Evolutionary conservation across 495 filamentous ascomycete genomes (phyloP).

Genomic region (Aspergillus haitiensis): DNA sequence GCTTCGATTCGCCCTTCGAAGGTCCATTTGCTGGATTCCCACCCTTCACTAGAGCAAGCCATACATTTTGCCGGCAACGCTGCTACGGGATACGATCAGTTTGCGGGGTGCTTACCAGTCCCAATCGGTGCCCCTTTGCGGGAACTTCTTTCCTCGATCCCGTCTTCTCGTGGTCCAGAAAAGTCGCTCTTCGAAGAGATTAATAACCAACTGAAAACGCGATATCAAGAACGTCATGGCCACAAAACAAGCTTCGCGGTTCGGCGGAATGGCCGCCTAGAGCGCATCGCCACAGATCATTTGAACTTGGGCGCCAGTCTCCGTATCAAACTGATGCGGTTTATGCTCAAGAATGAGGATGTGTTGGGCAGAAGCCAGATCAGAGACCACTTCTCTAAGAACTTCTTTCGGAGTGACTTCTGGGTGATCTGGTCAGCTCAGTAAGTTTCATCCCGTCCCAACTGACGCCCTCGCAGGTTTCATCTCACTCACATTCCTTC

Average conservation of each 20-base stretch:
- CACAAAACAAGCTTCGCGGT: not conserved
- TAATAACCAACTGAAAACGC: not conserved
- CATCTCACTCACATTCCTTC: no score
- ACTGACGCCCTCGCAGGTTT: no score
- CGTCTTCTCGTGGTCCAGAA: not conserved
- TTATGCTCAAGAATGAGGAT: not conserved
- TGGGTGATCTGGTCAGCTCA: conserved; percentile 10
- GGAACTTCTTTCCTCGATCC: conserved; percentile 3
- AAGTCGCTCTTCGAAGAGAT: conserved; percentile 6
- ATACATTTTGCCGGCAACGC: not conserved
- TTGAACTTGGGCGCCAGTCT: not conserved
- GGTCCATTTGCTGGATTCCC: conserved; percentile 8
- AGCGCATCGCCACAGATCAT: not conserved
- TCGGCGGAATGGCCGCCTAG: not conserved
- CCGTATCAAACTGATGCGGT: not conserved
- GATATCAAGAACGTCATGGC: not conserved
- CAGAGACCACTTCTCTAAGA: not conserved
- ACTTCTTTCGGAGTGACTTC: conserved; percentile 8
- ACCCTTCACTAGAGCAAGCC: not conserved
- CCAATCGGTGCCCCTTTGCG: conserved; percentile 1
- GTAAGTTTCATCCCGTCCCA: not conserved
- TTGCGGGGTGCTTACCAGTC: conserved; percentile 5
- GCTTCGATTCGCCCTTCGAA: not conserved
- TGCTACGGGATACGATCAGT: conserved; percentile 9
- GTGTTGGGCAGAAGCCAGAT: not conserved